Conservation (phyloP, 164 flowering plant genomes). For the Magnolia kwangsiensis region DNA sequence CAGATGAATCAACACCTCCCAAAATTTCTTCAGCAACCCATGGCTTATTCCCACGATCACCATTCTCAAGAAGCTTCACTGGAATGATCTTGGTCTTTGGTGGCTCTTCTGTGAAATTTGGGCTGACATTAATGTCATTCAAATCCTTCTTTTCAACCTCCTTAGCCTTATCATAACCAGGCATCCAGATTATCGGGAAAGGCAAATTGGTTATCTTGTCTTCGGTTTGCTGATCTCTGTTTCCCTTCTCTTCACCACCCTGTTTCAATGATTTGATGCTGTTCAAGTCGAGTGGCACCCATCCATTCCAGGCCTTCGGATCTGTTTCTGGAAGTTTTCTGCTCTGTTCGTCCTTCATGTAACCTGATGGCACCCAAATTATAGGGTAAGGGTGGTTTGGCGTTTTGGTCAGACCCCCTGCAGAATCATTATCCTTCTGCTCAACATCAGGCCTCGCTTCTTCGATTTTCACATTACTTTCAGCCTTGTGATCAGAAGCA, state of each 20-base stretch:
- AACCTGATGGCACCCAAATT: conserved; percentile 50
- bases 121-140: conserved; percentile 1
- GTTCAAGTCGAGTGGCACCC: conserved; percentile 28
- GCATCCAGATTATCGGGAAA: conserved; percentile 50
- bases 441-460: conserved; percentile 41
- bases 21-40: conserved; percentile 1
- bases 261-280: conserved; percentile 14
- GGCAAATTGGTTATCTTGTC: conserved; percentile 19
- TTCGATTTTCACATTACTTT: conserved; percentile 36
- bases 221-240: conserved; percentile 14
- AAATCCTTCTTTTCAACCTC: conserved; percentile 16
- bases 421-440: conserved; percentile 12
- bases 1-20: neutral
- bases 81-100: conserved; percentile 24
- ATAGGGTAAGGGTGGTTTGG: conserved; percentile 36
- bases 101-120: conserved; percentile 12
- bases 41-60: conserved; percentile 5
- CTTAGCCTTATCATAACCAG: conserved; percentile 22
- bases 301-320: conserved; percentile 15
- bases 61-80: conserved; percentile 6
- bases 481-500: conserved; percentile 14
- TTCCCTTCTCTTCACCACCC: conserved; percentile 16
- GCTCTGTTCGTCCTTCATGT: conserved; percentile 15
- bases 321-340: neutral
- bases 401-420: conserved; percentile 15